Evolutionary conservation across 345 rosid species (phyloP).

Genomic region (Hibiscus trionum): DNA sequence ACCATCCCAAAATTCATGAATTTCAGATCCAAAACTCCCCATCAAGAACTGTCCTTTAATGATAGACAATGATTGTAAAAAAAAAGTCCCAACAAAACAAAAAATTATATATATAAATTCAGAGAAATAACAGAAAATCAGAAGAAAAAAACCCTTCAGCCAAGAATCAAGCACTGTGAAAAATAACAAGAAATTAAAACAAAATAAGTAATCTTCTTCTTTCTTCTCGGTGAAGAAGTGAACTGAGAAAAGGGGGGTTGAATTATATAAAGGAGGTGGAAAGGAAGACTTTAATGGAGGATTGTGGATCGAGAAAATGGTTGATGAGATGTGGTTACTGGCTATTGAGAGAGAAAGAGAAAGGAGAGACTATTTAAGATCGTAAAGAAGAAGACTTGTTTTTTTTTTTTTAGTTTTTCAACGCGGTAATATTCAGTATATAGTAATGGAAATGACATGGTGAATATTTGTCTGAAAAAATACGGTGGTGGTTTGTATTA

Average conservation of each 20-base stretch:
- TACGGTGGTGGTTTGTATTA: not conserved
- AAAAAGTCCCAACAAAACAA: constrained; percentile 17
- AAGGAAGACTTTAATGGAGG: constrained; percentile 11
- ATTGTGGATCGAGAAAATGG: constrained; percentile 21
- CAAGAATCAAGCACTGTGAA: constrained; percentile 16
- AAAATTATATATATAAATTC: not conserved
- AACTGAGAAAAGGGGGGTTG: constrained; percentile 5
- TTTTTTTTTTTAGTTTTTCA: not conserved
- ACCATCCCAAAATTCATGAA: constrained; percentile 18
- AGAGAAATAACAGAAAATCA: not conserved
- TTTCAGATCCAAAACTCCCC: constrained; percentile 28
- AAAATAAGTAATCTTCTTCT: not conserved
- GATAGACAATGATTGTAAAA: constrained; percentile 19
- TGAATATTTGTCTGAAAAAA: not conserved
- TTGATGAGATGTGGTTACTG: constrained; percentile 6
- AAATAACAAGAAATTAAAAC: not conserved
- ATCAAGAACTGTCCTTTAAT: constrained; percentile 20
- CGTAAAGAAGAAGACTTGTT: not conserved
- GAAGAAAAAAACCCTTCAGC: not conserved
- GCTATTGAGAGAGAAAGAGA: not conserved
- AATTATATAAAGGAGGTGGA: constrained; percentile 1
- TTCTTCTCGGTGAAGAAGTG: constrained; percentile 7
- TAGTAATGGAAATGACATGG: not conserved
- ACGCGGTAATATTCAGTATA: not conserved
- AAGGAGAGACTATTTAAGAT: not conserved